Conservation (phyloP, 208 protist species). For the Polymyxa betae region DNA sequence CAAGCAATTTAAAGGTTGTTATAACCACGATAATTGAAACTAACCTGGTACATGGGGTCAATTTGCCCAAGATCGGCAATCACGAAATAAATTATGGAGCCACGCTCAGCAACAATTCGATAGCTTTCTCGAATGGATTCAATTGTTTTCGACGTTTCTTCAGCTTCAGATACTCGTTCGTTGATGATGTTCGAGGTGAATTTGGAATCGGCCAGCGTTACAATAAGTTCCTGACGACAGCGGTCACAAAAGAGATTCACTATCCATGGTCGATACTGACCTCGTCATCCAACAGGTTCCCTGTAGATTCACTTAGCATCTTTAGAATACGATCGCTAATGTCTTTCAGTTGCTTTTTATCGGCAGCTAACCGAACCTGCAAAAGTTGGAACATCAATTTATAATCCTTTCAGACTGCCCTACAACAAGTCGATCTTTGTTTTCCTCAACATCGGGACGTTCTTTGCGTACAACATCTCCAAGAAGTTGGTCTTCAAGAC, state of each 20-base stretch:
- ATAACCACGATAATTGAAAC: background rate
- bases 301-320: constrained; percentile 84
- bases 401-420: no score
- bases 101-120: constrained; percentile 85
- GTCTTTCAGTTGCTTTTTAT: constrained; percentile 88
- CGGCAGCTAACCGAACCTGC: constrained; percentile 84
- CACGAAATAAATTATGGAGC: constrained; percentile 90
- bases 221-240: constrained; percentile 80
- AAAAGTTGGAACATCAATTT: no score
- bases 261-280: background rate
- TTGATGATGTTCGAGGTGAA: constrained; percentile 84
- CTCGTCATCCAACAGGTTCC: constrained; percentile 93
- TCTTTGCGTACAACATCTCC: constrained; percentile 71
- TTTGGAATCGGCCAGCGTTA: constrained; percentile 88
- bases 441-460: constrained; percentile 74
- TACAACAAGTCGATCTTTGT: constrained; percentile 83
- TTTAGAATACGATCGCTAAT: constrained; percentile 89
- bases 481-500: constrained; percentile 78
- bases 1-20: background rate
- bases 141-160: constrained; percentile 90
- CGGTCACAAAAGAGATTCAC: background rate
- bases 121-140: constrained; percentile 86
- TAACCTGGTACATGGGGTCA: constrained; percentile 73
- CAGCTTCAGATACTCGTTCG: constrained; percentile 82
- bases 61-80: constrained; percentile 77